Base-by-base conservation (phyloP, 2,329 filamentous ascomycete species). In the Fusarium siculi region DNA sequence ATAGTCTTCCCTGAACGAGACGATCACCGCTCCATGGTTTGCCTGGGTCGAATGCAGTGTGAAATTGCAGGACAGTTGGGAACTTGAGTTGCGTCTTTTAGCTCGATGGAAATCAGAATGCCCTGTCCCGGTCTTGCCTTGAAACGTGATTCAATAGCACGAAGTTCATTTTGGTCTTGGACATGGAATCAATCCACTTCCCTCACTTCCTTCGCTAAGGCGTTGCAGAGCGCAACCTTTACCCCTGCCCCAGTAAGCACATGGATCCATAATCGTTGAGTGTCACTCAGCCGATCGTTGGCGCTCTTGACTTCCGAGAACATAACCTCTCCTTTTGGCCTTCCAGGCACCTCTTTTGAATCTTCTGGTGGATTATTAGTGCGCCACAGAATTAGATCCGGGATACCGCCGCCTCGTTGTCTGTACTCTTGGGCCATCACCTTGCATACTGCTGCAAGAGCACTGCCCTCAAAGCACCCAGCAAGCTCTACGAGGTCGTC, bases 361-460 rank as follows among this genome's bases (percentile, higher is more conserved):
- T 80, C 77, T 50, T 76, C 80, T 66, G 78, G 73, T 8, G 77
- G 70, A 57, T 78, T 73, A 39, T 59, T 52, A 37, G 74, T 77
- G 76, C 90, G 89, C 96, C 96, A 99, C 5, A 99, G 87, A 72
- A 99, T 93, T 71, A 99, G 84, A 85, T 99, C 96, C 7, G 96
- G 96, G 68, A 99, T 92, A 0, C 96, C 96, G 21, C 94, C 93
- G 8, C 93, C 94, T 55, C 96, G 86, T 76, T 94, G 92, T 72
- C 91, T 90, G 82, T 99, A 99, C 81, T 99, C 96, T 83, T 99
- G 95, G 44, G 94, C 95, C 88, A 98, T 91, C 44, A 98, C 94
- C 82, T 96, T 96, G 84, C 96, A 98, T 36, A 98, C 87, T 0
- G 91, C 91, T 10, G 93, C 93, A 67, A 99, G 85, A 2, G 93